Evolutionary conservation across 768 basidiomycete species (phyloP).

Genomic region (Hericium alpestre): DNA sequence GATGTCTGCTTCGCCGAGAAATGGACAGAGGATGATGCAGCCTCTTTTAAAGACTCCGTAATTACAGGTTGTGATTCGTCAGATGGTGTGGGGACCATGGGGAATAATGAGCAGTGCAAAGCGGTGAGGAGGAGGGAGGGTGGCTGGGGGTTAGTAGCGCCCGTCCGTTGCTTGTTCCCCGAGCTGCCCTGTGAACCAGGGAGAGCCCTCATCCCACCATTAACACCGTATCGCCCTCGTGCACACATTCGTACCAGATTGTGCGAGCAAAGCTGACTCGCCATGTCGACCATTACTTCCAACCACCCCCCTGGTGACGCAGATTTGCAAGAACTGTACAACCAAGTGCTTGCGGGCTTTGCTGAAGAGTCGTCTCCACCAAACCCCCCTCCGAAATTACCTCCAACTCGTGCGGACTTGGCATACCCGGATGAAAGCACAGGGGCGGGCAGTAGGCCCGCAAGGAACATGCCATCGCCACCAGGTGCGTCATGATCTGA

Average conservation of each 20-base stretch:
- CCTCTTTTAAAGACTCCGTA: not conserved
- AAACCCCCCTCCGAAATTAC: conserved; percentile 11
- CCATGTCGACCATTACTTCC: conserved; percentile 9
- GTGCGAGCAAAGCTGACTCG: no score
- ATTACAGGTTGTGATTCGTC: no score
- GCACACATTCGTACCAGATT: no score
- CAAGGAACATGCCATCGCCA: not conserved
- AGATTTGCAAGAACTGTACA: conserved; percentile 64
- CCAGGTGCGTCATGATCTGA: not conserved
- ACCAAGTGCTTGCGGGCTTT: conserved; percentile 66
- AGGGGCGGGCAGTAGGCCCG: not conserved
- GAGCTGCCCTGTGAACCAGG: not conserved
- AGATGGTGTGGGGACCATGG: no score
- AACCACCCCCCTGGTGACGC: conserved; percentile 44
- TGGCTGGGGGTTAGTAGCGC: no score
- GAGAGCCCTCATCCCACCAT: not conserved
- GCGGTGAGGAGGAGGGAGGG: no score
- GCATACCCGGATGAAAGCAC: no score
- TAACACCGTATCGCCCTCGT: not conserved
- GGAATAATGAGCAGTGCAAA: no score
- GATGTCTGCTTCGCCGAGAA: conserved; percentile 30
- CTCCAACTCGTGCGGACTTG: not conserved
- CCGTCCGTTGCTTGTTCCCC: not conserved
- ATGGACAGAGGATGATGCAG: not conserved
- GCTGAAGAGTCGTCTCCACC: conserved; percentile 34